Percentiles rank a stretch among this genome's conserved stretches.
phyloP scores from a whole-genome alignment of 1,284 basidiomycete genomes.

The Caloboletus inedulis region DNA sequence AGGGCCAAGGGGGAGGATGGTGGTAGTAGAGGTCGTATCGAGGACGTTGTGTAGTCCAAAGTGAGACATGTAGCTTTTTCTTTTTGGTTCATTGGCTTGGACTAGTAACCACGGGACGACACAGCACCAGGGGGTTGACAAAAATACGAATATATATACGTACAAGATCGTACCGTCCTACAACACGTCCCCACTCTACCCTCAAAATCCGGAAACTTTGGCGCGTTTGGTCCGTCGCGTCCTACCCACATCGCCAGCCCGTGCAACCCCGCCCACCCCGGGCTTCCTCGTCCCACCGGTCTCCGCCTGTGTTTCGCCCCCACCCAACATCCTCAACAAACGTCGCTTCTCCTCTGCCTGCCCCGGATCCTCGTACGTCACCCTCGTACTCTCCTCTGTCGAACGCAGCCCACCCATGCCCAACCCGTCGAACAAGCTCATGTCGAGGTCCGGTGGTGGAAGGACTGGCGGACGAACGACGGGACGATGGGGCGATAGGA shows the following conservation, averaged over 20 bases:
- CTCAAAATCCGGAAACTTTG: slow-evolving; percentile 13
- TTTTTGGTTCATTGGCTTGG: neutral
- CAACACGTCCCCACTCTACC: neutral
- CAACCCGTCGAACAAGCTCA: slow-evolving; percentile 30
- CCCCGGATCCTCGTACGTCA: slow-evolving; percentile 66
- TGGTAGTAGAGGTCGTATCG: slow-evolving; percentile 5
- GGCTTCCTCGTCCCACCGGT: neutral
- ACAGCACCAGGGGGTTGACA: no score
- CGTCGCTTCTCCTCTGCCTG: slow-evolving; percentile 55
- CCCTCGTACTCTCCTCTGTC: slow-evolving; percentile 47
- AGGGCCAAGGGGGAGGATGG: slow-evolving; percentile 25
- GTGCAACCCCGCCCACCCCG: neutral
- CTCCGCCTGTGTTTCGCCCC: slow-evolving; percentile 9
- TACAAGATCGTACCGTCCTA: slow-evolving; percentile 20
- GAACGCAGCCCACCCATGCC: slow-evolving; percentile 8
- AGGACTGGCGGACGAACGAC: slow-evolving; percentile 1
- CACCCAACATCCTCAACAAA: slow-evolving; percentile 38
- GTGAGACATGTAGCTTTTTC: neutral
- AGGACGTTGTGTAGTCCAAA: slow-evolving; percentile 7
- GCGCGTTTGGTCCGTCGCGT: slow-evolving; percentile 18
- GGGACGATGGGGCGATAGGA: slow-evolving; percentile 18
- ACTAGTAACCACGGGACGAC: neutral
- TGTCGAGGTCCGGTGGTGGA: slow-evolving; percentile 24
- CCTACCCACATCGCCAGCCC: neutral
- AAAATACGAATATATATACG: neutral